These are phyloP conservation scores for Canavalia ensiformis DNA, from an alignment of 306 rosid species.

Conservation along the genomic window DNA sequence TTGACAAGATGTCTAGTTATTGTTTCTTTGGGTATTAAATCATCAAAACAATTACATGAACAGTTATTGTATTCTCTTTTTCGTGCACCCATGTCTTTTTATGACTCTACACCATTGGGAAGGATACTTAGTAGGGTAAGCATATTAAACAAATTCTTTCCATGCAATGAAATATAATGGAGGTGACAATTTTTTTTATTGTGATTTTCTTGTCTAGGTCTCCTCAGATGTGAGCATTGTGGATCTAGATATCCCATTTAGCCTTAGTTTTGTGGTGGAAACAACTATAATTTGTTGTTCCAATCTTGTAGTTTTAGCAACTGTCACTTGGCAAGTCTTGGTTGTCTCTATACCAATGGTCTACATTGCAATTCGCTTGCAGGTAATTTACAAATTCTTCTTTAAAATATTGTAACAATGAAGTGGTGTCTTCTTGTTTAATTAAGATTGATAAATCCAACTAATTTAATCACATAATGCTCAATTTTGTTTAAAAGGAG, in stretches of 20 bases:
- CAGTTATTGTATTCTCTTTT: slow-evolving; percentile 64
- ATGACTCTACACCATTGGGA: slow-evolving; percentile 71
- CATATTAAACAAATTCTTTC: background rate
- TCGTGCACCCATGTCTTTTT: slow-evolving; percentile 63
- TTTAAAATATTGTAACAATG: background rate
- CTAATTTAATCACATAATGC: no score
- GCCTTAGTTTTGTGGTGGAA: slow-evolving; percentile 32
- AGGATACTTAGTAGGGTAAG: slow-evolving; percentile 73
- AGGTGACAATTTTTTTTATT: slow-evolving; percentile 27
- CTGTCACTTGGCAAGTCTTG: slow-evolving; percentile 64
- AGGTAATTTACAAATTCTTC: slow-evolving; percentile 53
- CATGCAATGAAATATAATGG: background rate
- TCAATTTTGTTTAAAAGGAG: no score
- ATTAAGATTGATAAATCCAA: no score
- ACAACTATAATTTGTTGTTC: slow-evolving; percentile 29
- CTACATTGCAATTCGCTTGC: slow-evolving; percentile 46
- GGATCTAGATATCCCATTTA: slow-evolving; percentile 61
- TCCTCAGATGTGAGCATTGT: slow-evolving; percentile 61
- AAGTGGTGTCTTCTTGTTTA: background rate
- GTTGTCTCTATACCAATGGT: slow-evolving; percentile 55
- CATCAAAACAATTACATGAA: slow-evolving; percentile 53
- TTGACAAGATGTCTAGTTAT: slow-evolving; percentile 41
- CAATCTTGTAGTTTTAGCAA: slow-evolving; percentile 48
- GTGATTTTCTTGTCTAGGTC: slow-evolving; percentile 46
- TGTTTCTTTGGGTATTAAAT: slow-evolving; percentile 49